These are phyloP conservation scores for Penicillium sp. DNA, from an alignment of 2,329 filamentous ascomycete species.

Conservation along the genomic window DNA sequence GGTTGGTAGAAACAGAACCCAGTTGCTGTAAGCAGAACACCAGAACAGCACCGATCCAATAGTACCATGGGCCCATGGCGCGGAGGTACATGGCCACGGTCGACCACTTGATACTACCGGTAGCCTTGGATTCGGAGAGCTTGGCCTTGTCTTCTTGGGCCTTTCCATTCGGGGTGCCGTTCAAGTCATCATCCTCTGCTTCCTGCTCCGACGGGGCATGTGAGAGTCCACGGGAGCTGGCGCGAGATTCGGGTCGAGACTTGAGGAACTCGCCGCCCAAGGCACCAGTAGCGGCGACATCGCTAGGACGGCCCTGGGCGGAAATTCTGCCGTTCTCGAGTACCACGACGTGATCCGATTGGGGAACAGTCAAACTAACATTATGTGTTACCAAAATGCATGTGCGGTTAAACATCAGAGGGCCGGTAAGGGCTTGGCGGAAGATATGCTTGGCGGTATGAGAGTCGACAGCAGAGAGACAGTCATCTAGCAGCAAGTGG, in stretches of 20 bases:
- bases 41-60: conserved; percentile 74
- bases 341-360: conserved; percentile 75
- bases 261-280: conserved; percentile 82
- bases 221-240: conserved; percentile 71
- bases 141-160: conserved; percentile 48
- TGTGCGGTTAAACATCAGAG: conserved; percentile 82
- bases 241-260: conserved; percentile 68
- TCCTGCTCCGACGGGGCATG: conserved; percentile 71
- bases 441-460: conserved; percentile 99
- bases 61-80: conserved; percentile 96
- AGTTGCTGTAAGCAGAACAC: conserved; percentile 83
- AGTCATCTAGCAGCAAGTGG: conserved; percentile 90
- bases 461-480: conserved; percentile 92
- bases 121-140: conserved; percentile 72
- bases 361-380: conserved; percentile 77
- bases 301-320: conserved; percentile 70
- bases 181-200: conserved; percentile 47
- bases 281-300: conserved; percentile 82
- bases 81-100: conserved; percentile 82
- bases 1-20: conserved; percentile 79
- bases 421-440: conserved; percentile 83
- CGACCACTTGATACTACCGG: conserved; percentile 80
- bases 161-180: conserved; percentile 47
- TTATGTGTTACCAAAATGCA: conserved; percentile 97
- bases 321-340: conserved; percentile 82